phyloP scores from a whole-genome alignment of 306 rosid genomes.

The Medicago lupulina region DNA sequence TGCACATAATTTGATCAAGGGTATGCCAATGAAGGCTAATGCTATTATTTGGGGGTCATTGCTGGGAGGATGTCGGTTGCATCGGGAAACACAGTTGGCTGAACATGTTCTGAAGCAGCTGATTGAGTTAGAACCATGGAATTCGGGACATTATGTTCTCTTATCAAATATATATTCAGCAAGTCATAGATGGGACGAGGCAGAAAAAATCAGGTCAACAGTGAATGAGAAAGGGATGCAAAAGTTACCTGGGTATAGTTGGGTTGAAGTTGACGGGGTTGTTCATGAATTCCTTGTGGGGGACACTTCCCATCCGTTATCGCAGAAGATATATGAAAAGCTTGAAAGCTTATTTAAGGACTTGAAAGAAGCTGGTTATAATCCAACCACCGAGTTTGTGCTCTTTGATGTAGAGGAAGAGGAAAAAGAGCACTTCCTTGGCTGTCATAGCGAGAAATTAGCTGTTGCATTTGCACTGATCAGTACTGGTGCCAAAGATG shows the following conservation, averaged over 20 bases:
- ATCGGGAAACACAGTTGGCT: conserved; percentile 62
- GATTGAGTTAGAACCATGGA: conserved; percentile 78
- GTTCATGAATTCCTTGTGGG: conserved; percentile 77
- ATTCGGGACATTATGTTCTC: conserved; percentile 74
- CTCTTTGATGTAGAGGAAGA: conserved; percentile 80
- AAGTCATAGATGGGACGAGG: conserved; percentile 65
- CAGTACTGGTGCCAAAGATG: conserved; percentile 46
- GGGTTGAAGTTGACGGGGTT: conserved; percentile 70
- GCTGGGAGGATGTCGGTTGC: conserved; percentile 75
- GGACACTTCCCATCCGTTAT: conserved; percentile 63
- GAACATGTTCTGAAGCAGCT: conserved; percentile 66
- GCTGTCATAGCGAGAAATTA: conserved; percentile 77
- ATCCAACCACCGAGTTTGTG: conserved; percentile 75
- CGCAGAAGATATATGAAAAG: conserved; percentile 66
- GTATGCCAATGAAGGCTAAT: conserved; percentile 73
- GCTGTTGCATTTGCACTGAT: conserved; percentile 79
- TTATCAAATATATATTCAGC: conserved; percentile 79
- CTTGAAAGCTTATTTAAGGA: conserved; percentile 62
- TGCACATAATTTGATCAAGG: conserved; percentile 58
- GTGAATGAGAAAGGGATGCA: conserved; percentile 65
- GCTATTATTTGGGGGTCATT: conserved; percentile 77
- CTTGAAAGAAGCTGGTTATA: conserved; percentile 68
- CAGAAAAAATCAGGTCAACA: conserved; percentile 60
- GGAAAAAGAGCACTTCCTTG: conserved; percentile 72
- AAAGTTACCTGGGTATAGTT: conserved; percentile 72